These are phyloP conservation scores for Emergomyces africanus DNA, from an alignment of 2,329 filamentous ascomycete species.

Conservation along the genomic window DNA sequence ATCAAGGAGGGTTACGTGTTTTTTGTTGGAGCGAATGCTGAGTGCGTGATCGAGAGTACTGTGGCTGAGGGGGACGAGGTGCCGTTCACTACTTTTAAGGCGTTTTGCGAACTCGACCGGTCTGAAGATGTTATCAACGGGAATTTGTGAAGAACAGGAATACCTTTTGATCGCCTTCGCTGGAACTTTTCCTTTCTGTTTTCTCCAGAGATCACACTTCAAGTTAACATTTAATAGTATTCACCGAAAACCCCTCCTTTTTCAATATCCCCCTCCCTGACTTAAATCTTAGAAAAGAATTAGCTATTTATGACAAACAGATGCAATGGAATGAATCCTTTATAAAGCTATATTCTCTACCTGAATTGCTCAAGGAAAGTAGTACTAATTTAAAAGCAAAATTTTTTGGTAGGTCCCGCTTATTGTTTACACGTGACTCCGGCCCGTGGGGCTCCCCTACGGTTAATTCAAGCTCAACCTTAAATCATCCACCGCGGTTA, in stretches of 20 bases:
- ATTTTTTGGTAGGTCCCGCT: too few species aligned
- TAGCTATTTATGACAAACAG: too few species aligned
- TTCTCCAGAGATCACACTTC: neutral
- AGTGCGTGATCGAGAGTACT: constrained; percentile 60
- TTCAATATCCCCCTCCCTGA: neutral
- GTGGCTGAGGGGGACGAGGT: constrained; percentile 38
- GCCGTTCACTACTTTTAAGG: constrained; percentile 78
- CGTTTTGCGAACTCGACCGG: constrained; percentile 71
- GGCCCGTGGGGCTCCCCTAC: too few species aligned
- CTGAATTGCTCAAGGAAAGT: neutral
- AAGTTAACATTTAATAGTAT: neutral
- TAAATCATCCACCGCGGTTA: too few species aligned
- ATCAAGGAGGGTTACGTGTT: constrained; percentile 62
- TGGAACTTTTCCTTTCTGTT: neutral
- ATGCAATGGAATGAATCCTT: too few species aligned
- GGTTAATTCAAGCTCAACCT: too few species aligned
- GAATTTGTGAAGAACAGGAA: constrained; percentile 13
- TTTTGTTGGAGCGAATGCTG: constrained; percentile 79
- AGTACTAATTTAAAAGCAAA: too few species aligned
- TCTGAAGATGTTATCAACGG: constrained; percentile 29
- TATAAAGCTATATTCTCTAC: too few species aligned
- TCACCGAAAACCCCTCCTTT: neutral
- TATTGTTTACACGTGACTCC: too few species aligned
- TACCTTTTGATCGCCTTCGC: neutral
- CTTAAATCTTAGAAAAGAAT: neutral